A percentile compares a stretch with the other conserved stretches of the same genome.
Conservation (phyloP, 257 asterid species). For the Scutellaria galericulata region DNA sequence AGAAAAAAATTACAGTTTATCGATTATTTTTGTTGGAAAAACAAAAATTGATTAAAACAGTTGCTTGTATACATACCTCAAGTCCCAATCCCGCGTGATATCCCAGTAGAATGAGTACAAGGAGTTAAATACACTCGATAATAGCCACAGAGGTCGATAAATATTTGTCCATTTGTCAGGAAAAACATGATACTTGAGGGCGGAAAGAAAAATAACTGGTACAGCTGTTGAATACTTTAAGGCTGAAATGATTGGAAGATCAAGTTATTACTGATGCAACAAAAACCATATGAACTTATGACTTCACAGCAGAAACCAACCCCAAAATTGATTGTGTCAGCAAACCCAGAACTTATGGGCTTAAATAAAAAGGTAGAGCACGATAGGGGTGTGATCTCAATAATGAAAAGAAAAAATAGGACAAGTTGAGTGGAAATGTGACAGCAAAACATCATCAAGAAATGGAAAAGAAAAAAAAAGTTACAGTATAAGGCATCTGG, state of each 20-base stretch:
- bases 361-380: not conserved
- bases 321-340: not conserved
- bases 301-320: slow-evolving; percentile 24
- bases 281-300: not conserved
- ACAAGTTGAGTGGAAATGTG: slow-evolving; percentile 18
- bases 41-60: not conserved
- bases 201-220: slow-evolving; percentile 91
- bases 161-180: slow-evolving; percentile 77
- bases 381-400: not conserved
- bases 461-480: not conserved
- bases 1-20: slow-evolving; percentile 14
- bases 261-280: slow-evolving; percentile 37
- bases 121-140: slow-evolving; percentile 82
- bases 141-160: slow-evolving; percentile 92
- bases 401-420: not conserved
- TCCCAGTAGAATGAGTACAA: slow-evolving; percentile 98
- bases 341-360: slow-evolving; percentile 13
- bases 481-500: not conserved
- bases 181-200: slow-evolving; percentile 89
- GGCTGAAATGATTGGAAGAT: slow-evolving; percentile 64
- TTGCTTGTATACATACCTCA: slow-evolving; percentile 58
- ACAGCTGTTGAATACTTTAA: slow-evolving; percentile 92
- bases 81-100: slow-evolving; percentile 91
- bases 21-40: slow-evolving; percentile 6
- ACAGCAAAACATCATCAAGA: slow-evolving; percentile 11